Base-by-base conservation (phyloP, 352 stramenopile genomes). In the Phytopythium mirpurense region DNA sequence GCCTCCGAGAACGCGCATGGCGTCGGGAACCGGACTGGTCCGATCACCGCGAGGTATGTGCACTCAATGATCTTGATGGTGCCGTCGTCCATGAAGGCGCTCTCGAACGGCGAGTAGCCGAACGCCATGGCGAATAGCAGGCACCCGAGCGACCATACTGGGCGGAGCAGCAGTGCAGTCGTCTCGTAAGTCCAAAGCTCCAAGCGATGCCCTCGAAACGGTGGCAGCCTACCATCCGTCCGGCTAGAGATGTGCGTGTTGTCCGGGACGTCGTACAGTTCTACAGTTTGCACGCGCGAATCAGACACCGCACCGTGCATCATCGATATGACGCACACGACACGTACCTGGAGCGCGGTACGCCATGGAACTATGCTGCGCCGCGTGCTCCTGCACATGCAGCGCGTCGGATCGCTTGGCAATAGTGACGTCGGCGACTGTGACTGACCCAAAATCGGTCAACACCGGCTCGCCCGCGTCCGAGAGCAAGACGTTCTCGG, bases 91-190 rank as follows among this genome's bases (percentile, higher is more conserved):
- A 72, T 70, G 63, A 96, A 93, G 41, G 88, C 72, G 59, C 86
- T 93, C 59, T 96, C 88, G 43, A 95, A 95, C 12, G 88, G 88
- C 35, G 82, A 94, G 59, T 95, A 95, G 6, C 88, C 88, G 58
- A 95, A 96, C 36, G 82, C 81, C 71, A 95, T 90, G 26, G 86
- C 79, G 60, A 86, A 96, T 26, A 96, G 63, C 36, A 96, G 65
- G 57, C 85, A 95, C 5, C 88, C 88, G n/a, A 96, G 70, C 11
- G 83, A 93, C 86, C 86, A 96, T 4, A 96, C 86, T 86, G 29
- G 15, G 7, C 31, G 41, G 36, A 54, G 4, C 18, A 40, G 36
- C 18, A 54, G 12, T 49, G 36, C 38, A 32, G 29, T 32, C 5
- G 5, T 5, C 29, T 5, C 29, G 29, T 32, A 9, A 32, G 29